Base-by-base conservation (phyloP, 2,329 filamentous ascomycete species). In the Phialophora verrucosa region DNA sequence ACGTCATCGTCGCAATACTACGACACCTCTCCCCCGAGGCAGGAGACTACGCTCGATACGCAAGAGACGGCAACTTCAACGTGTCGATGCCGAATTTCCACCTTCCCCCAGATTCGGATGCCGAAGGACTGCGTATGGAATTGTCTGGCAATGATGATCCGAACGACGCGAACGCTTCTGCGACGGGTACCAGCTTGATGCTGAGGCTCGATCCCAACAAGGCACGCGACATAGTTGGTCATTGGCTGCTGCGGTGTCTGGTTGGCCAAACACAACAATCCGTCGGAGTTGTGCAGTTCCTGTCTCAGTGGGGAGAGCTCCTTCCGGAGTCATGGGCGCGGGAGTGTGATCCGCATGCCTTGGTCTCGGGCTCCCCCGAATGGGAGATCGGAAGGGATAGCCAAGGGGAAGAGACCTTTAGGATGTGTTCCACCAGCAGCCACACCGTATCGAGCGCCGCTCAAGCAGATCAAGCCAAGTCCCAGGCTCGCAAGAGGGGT, bases 281-380 rank as follows among this genome's bases (percentile, higher is more conserved):
- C 44, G 25, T 12, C 23, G 8, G 25, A 29, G 17, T 14, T 11
- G 50, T n/a, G n/a, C 58, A 32, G 23, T 66, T 72, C 54, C 17
- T 59, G n/a, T 25, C 31, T 32, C 20, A 63, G 32, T 72, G 70
- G 70, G 57, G 51, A 12, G 42, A 65, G 12, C 58, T 69, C 2
- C 56, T 71, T 5, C 69, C 70, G 4, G 64, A 68, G n/a, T 61
- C 64, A 3, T 72, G 69, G 69, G 61, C 66, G 10, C 50, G 57
- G 29, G 53, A 68, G 20, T 72, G 69, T 29, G 55, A 68, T 42
- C 51, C 66, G 14, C 32, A 57, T 29, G 47, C 42, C 5, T 62
- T 71, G 20, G 23, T 65, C 27, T 47, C 58, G 20, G 35, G 42
- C 11, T 56, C 54, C 42, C 38, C 27, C 7, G 62, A 50, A 25